Percentiles rank a stretch among this genome's conserved stretches.
phyloP scores from a whole-genome alignment of 768 basidiomycete genomes.

The Cyathus striatus region DNA sequence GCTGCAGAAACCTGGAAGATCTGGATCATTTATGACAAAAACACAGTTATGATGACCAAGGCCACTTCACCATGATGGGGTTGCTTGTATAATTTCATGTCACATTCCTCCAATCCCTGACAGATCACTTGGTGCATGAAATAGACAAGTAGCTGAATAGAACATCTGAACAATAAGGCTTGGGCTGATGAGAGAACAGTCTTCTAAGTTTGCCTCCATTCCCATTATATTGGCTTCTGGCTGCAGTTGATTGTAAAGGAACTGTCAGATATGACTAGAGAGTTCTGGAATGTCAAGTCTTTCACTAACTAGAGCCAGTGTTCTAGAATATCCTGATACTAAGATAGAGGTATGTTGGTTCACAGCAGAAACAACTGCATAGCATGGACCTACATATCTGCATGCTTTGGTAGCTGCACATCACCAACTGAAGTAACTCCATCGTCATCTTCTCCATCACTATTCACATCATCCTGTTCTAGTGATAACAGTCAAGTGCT shows the following conservation, averaged over 20 bases:
- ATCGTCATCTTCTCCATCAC: conserved; percentile 7
- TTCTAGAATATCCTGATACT: conserved; percentile 9
- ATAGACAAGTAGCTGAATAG: neutral
- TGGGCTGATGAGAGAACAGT: neutral
- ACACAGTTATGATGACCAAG: conserved; percentile 22
- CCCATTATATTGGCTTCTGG: too few relatives aligned
- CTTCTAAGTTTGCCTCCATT: too few relatives aligned
- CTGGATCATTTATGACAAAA: conserved; percentile 12
- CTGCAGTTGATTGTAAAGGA: too few relatives aligned
- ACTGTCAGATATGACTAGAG: too few relatives aligned
- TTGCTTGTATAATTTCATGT: conserved; percentile 21
- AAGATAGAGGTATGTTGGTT: too few relatives aligned
- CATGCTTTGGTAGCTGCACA: conserved; percentile 4
- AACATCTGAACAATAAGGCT: neutral
- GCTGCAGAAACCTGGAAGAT: conserved; percentile 14
- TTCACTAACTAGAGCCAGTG: conserved; percentile 18
- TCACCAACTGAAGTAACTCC: conserved; percentile 8
- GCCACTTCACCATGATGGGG: conserved; percentile 19
- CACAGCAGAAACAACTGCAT: conserved; percentile 1
- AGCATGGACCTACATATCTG: neutral
- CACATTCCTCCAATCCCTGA: conserved; percentile 22
- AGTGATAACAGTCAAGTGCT: neutral
- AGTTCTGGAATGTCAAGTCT: neutral
- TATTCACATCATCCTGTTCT: conserved; percentile 4
- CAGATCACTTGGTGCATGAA: conserved; percentile 28